These are phyloP conservation scores for Nemania bipapillata DNA, from an alignment of 2,329 filamentous ascomycete species.

Conservation along the genomic window DNA sequence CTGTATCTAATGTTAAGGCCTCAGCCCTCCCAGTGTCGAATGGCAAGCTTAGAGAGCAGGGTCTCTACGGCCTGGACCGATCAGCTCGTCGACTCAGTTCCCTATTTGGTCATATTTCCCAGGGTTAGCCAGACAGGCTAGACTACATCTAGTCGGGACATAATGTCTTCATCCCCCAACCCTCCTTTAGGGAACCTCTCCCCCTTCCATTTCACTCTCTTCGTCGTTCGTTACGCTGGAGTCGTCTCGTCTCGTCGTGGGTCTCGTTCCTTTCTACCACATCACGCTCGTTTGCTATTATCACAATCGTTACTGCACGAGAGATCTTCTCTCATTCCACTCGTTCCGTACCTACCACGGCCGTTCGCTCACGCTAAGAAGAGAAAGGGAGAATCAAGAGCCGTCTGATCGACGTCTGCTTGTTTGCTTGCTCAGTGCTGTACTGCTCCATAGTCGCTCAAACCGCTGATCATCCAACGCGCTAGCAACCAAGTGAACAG, in stretches of 20 bases:
- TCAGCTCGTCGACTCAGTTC: conserved; percentile 10
- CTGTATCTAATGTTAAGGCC: not conserved
- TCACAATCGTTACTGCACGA: conserved; percentile 24
- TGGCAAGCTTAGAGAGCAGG: not conserved
- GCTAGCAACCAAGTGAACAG: conserved; percentile 15
- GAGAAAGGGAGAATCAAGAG: not conserved
- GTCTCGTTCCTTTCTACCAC: conserved; percentile 33
- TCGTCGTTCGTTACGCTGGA: conserved; percentile 37
- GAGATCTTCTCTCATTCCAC: conserved; percentile 39
- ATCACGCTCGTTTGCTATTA: conserved; percentile 33
- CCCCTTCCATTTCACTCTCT: conserved; percentile 15
- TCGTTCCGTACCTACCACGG: conserved; percentile 28
- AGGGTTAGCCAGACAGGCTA: conserved; percentile 9
- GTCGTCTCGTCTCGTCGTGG: conserved; percentile 36
- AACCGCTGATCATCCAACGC: conserved; percentile 23
- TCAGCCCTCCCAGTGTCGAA: conserved; percentile 13
- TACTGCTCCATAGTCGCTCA: conserved; percentile 1
- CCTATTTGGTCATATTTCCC: conserved; percentile 19
- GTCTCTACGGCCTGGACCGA: conserved; percentile 28
- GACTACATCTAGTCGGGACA: conserved; percentile 13
- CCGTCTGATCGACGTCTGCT: not conserved
- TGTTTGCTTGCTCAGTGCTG: not conserved
- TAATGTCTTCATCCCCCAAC: conserved; percentile 26
- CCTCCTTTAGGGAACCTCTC: conserved; percentile 15
- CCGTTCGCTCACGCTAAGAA: not conserved